Percentiles rank a stretch among this genome's conserved stretches.
phyloP scores from a whole-genome alignment of 2,329 filamentous ascomycete species.

The Colletotrichum eleusines region DNA sequence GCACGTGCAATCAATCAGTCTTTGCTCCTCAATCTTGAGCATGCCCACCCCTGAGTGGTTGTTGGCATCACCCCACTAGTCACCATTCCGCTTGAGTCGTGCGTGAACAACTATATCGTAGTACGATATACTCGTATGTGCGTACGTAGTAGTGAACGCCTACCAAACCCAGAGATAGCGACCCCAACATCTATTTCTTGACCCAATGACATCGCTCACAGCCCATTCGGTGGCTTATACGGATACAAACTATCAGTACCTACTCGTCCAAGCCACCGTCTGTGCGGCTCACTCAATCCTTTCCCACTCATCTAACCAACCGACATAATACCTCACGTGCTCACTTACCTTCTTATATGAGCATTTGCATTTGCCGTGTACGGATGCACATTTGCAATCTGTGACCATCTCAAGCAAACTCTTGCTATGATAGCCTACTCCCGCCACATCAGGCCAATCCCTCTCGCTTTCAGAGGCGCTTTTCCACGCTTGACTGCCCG shows the following conservation, averaged over 20 bases:
- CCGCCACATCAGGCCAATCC: background rate
- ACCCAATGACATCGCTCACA: too few relatives aligned
- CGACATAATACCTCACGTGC: too few relatives aligned
- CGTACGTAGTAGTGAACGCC: too few relatives aligned
- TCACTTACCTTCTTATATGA: background rate
- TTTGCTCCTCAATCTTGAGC: too few relatives aligned
- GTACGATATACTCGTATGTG: too few relatives aligned
- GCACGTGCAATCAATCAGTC: background rate
- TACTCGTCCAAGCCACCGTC: background rate
- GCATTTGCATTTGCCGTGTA: background rate
- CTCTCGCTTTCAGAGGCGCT: too few relatives aligned
- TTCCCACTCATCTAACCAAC: too few relatives aligned
- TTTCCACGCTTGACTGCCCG: background rate
- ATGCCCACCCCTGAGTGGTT: background rate
- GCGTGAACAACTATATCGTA: background rate
- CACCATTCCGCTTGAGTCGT: background rate
- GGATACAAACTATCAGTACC: too few relatives aligned
- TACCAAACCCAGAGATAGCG: background rate
- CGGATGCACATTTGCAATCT: background rate
- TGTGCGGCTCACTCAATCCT: conserved; percentile 1
- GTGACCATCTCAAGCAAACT: background rate
- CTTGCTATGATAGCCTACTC: background rate
- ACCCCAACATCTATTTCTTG: background rate
- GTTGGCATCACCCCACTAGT: background rate
- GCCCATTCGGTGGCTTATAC: background rate